Conservation (phyloP, 805 yeast genomes). For the Wickerhamiella dianesei region DNA sequence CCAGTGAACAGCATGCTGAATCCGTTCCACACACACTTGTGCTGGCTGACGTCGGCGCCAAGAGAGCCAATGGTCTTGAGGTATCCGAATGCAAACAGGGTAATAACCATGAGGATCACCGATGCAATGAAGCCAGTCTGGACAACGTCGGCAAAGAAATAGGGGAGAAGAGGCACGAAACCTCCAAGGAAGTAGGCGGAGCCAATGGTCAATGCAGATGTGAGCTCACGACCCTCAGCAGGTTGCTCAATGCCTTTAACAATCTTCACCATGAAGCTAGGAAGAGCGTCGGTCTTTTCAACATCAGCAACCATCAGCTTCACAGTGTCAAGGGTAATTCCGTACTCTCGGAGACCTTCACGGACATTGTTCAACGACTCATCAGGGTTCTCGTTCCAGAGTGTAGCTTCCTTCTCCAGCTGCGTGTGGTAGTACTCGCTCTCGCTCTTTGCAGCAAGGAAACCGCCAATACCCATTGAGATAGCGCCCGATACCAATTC, state of each 20-base stretch:
- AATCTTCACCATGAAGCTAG: conserved; percentile 67
- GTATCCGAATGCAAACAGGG: conserved; percentile 78
- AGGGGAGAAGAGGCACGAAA: conserved; percentile 78
- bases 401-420: conserved; percentile 20
- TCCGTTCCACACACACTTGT: conserved; percentile 49
- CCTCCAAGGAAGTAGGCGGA: conserved; percentile 84
- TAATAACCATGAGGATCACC: conserved; percentile 67
- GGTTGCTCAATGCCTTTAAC: conserved; percentile 95
- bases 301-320: conserved; percentile 62
- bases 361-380: conserved; percentile 62
- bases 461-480: conserved; percentile 97
- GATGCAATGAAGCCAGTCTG: conserved; percentile 63
- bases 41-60: conserved; percentile 55
- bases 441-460: conserved; percentile 86
- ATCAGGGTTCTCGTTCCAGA: conserved; percentile 16
- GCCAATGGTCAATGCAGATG: conserved; percentile 84
- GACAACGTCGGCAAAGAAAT: conserved; percentile 69
- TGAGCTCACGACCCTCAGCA: conserved; percentile 76
- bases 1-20: conserved; percentile 89
- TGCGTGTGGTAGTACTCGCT: conserved; percentile 24
- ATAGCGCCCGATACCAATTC: conserved; percentile 95
- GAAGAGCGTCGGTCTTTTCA: conserved; percentile 55
- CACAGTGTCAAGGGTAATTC: conserved; percentile 56
- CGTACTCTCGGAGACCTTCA: conserved; percentile 63
- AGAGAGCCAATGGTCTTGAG: conserved; percentile 73